These are phyloP conservation scores for Apodospora peruviana DNA, from an alignment of 495 filamentous ascomycete species.

Conservation along the genomic window DNA sequence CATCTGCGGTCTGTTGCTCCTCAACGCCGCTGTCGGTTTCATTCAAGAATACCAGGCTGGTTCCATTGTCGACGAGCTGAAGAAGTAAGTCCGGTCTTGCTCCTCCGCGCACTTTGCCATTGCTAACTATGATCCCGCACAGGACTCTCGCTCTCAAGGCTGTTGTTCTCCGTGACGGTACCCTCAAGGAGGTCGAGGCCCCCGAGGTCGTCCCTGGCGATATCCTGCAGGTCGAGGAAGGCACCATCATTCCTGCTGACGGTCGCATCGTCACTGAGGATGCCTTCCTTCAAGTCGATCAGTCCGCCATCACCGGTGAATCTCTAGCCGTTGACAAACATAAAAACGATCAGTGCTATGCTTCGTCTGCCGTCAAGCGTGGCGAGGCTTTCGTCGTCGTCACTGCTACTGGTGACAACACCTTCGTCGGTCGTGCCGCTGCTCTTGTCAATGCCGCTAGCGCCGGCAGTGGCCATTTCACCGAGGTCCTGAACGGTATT, in stretches of 20 bases:
- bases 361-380: slow-evolving; percentile 86
- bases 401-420: slow-evolving; percentile 77
- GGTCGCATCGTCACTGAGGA: slow-evolving; percentile 75
- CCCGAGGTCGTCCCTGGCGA: slow-evolving; percentile 83
- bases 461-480: slow-evolving; percentile 75
- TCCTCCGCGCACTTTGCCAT: background rate
- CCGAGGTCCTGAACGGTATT: slow-evolving; percentile 78
- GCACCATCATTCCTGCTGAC: slow-evolving; percentile 86
- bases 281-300: slow-evolving; percentile 83
- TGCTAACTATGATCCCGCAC: slow-evolving; percentile 10
- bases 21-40: slow-evolving; percentile 85
- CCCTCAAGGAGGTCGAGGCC: slow-evolving; percentile 65
- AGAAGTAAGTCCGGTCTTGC: slow-evolving; percentile 44
- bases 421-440: slow-evolving; percentile 84
- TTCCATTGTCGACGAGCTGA: slow-evolving; percentile 86
- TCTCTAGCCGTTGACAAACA: slow-evolving; percentile 87
- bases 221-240: slow-evolving; percentile 84
- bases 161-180: slow-evolving; percentile 72
- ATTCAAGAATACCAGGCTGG: slow-evolving; percentile 85
- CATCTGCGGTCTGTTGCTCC: slow-evolving; percentile 64
- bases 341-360: slow-evolving; percentile 70
- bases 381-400: slow-evolving; percentile 78
- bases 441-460: slow-evolving; percentile 74
- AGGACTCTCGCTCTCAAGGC: slow-evolving; percentile 77
- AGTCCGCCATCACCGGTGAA: slow-evolving; percentile 88